These are phyloP conservation scores for Kurtzmaniella quercitrusa DNA, from an alignment of 1,139 yeast species.

Conservation along the genomic window DNA sequence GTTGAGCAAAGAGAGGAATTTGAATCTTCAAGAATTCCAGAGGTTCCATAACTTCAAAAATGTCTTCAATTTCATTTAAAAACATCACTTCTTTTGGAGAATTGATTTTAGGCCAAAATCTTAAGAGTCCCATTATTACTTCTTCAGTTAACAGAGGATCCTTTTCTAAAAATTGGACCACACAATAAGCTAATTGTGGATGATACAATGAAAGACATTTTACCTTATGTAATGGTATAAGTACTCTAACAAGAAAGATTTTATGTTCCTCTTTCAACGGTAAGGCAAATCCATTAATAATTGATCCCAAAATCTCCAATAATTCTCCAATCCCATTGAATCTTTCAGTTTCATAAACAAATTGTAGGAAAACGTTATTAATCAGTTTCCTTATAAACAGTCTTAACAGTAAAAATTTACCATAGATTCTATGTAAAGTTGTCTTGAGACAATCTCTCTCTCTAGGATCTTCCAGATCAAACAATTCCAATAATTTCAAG, in stretches of 20 bases:
- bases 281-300: conserved; percentile 95
- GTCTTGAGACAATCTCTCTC: conserved; percentile 95
- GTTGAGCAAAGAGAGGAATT: conserved; percentile 89
- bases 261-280: conserved; percentile 97
- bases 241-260: conserved; percentile 79
- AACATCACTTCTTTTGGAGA: conserved; percentile 96
- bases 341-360: conserved; percentile 91
- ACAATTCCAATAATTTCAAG: conserved; percentile 72
- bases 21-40: conserved; percentile 87
- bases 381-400: conserved; percentile 90
- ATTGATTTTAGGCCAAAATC: conserved; percentile 97
- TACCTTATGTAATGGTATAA: conserved; percentile 90
- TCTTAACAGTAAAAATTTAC: conserved; percentile 86
- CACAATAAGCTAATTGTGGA: conserved; percentile 95
- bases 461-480: conserved; percentile 94
- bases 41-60: conserved; percentile 94
- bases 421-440: conserved; percentile 91
- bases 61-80: conserved; percentile 92
- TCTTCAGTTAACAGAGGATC: conserved; percentile 91
- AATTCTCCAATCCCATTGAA: conserved; percentile 96
- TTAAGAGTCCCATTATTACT: conserved; percentile 84
- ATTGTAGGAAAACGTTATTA: conserved; percentile 87
- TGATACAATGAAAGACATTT: conserved; percentile 85
- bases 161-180: conserved; percentile 92
- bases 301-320: conserved; percentile 90